These are phyloP conservation scores for Pelargonium exstipulatum DNA, from an alignment of 441 rosid species.

Conservation along the genomic window DNA sequence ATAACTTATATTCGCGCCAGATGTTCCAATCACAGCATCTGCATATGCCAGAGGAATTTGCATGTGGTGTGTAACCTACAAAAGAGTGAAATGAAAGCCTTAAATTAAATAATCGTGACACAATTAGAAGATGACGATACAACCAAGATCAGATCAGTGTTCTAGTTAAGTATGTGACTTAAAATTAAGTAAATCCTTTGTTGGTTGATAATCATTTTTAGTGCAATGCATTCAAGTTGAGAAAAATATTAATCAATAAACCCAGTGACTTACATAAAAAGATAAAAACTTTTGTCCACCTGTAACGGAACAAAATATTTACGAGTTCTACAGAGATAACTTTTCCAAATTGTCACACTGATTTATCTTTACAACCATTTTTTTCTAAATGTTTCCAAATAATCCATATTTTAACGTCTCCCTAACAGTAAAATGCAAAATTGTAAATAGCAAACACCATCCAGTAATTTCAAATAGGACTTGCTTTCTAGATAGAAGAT, in stretches of 20 bases:
- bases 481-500: neutral
- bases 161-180: too few species aligned
- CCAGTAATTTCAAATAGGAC: neutral
- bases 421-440: neutral
- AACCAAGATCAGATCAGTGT: too few species aligned
- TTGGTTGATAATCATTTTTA: too few species aligned
- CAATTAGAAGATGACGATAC: neutral
- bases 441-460: neutral
- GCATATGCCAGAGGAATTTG: slow-evolving; percentile 34
- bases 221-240: too few species aligned
- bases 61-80: slow-evolving; percentile 29
- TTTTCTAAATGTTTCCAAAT: too few species aligned
- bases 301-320: neutral
- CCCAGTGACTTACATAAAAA: too few species aligned
- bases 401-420: neutral
- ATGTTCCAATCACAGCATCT: slow-evolving; percentile 32
- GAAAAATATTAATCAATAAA: too few species aligned
- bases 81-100: neutral
- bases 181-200: too few species aligned
- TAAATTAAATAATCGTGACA: neutral
- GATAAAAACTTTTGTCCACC: too few species aligned
- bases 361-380: neutral
- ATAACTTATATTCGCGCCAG: slow-evolving; percentile 32
- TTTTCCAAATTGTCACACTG: neutral
- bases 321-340: neutral